Evolutionary conservation across 805 yeast genomes (phyloP).

Genomic region (Pichia pseudocactophila): DNA sequence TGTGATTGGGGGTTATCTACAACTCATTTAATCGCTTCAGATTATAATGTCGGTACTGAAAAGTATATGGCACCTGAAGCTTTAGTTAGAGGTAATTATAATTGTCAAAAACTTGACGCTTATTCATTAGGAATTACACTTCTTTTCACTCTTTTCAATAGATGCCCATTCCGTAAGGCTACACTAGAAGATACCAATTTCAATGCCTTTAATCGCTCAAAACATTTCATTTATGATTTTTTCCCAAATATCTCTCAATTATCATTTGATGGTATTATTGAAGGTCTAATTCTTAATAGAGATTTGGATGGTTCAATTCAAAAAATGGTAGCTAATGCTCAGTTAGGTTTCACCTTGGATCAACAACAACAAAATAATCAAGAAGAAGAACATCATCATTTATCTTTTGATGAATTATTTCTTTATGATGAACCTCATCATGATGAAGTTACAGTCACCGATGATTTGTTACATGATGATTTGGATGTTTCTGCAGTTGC

Average conservation of each 20-base stretch:
- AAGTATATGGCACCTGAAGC: constrained; percentile 53
- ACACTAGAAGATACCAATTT: constrained; percentile 34
- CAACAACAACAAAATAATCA: constrained; percentile 29
- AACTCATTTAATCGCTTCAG: constrained; percentile 20
- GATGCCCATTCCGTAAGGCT: constrained; percentile 42
- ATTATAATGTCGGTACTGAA: constrained; percentile 45
- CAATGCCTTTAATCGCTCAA: constrained; percentile 32
- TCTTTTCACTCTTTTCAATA: constrained; percentile 42
- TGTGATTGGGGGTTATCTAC: constrained; percentile 74
- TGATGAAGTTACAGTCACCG: neutral
- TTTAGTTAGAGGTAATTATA: constrained; percentile 25
- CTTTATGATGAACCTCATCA: neutral
- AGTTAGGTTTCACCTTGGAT: constrained; percentile 37
- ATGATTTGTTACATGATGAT: neutral
- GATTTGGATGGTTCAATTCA: constrained; percentile 27
- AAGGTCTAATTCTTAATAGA: constrained; percentile 34
- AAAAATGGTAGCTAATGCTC: constrained; percentile 22
- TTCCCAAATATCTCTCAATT: constrained; percentile 37
- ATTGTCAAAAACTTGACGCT: constrained; percentile 39
- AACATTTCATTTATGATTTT: constrained; percentile 38
- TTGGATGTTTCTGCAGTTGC: neutral
- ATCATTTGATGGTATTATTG: constrained; percentile 34
- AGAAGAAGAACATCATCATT: constrained; percentile 8
- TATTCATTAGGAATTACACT: constrained; percentile 50
- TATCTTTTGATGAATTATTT: constrained; percentile 11